These are phyloP conservation scores for Neurospora sp. DNA, from an alignment of 2,329 filamentous ascomycete species.

Conservation along the genomic window DNA sequence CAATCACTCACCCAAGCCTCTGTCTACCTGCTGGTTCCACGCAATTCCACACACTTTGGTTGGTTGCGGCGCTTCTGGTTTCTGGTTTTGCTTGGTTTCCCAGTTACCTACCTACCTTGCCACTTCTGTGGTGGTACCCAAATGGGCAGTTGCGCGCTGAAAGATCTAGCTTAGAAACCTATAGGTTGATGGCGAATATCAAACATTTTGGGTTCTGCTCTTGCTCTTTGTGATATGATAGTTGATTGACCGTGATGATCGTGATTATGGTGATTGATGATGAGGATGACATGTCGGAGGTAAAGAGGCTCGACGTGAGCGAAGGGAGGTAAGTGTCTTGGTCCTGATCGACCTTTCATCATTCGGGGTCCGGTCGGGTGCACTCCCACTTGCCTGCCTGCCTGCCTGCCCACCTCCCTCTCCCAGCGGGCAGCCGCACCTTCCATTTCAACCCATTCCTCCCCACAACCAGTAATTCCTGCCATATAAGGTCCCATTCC, in stretches of 20 bases:
- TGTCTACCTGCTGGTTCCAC: not conserved
- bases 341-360: too few relatives aligned
- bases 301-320: too few relatives aligned
- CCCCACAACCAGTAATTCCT: not conserved
- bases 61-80: not conserved
- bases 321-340: too few relatives aligned
- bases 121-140: not conserved
- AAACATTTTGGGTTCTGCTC: not conserved
- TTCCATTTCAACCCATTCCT: not conserved
- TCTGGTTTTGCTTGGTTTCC: not conserved
- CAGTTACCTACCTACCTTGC: not conserved
- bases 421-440: not conserved
- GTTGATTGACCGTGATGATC: too few relatives aligned
- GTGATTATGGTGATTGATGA: too few relatives aligned
- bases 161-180: not conserved
- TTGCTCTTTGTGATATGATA: constrained; percentile 1
- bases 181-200: not conserved
- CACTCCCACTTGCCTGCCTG: too few relatives aligned
- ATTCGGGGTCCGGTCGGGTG: too few relatives aligned
- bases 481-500: not conserved
- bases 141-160: too few relatives aligned
- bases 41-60: too few relatives aligned
- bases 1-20: not conserved
- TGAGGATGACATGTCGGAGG: too few relatives aligned
- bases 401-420: not conserved